Base-by-base conservation (phyloP, 2,329 filamentous ascomycete species). In the Colletotrichum caudatum region DNA sequence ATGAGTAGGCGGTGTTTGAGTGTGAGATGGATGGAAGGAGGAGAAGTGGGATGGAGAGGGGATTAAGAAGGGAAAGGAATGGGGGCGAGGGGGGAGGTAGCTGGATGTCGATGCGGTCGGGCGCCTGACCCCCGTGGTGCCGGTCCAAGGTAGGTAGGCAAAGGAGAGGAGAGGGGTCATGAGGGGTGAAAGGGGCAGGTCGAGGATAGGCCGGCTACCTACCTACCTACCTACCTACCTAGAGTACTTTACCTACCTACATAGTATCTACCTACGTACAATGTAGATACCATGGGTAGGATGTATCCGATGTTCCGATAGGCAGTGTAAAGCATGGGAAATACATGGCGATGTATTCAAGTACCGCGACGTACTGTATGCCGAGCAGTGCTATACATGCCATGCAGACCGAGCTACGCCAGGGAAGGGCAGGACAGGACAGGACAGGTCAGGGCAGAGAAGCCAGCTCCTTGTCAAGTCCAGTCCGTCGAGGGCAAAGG, bases 11-110 rank as follows among this genome's bases (percentile, higher is more conserved):
- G 51, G 62, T 72, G 66, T 51, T 60, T 66, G 57, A 35, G 46
- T 59, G 50, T 62, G 48, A 33, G 56, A 72, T 53, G 66, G 26
- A 57, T 39, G 23, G 56, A 35, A 59, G 56, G 61, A 46, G 53
- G 61, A 60, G 67, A 20, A 66, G 67, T 39, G 62, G 70, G 67
- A 72, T 66, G 66, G 29, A 29, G 67, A 58, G 35, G 70, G 64
- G 67, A 58, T 50, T 72, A 65, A 70, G 57, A 72, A 65, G 67
- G 57, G 51, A 53, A 63, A 50, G 57, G 35, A 33, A 35, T 35
- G 67, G 53, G 57, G 41, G 51, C 1, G 9, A 20, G 23, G 48
- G 46, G 23, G 29, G 57, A 64, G 70, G 70, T 58, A 58, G 70
- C 58, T 61, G 54, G 61, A 70, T 58, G 66, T 65, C 57, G 70